These are phyloP conservation scores for Ceratocystis diversiconidia DNA, from an alignment of 2,329 filamentous ascomycete genomes.

Conservation along the genomic window DNA sequence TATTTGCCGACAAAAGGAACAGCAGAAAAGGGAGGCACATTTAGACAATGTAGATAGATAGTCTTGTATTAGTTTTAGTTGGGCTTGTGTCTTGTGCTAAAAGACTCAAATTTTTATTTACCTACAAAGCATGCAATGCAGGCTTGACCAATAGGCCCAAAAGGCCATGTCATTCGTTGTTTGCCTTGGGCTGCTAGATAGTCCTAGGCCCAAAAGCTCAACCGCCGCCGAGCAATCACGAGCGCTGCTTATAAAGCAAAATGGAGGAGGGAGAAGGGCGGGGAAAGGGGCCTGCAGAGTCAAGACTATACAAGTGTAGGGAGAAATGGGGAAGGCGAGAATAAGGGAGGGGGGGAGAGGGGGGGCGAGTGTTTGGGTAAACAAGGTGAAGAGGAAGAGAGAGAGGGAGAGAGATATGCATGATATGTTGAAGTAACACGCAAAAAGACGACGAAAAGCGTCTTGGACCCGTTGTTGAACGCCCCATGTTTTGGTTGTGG, in stretches of 20 bases:
- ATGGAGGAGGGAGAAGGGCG: not conserved
- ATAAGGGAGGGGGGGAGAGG: not conserved
- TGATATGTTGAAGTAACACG: slow-evolving; percentile 18
- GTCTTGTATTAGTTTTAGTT: not conserved
- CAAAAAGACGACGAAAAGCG: slow-evolving; percentile 40
- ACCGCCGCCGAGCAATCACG: not conserved
- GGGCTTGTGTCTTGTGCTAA: not conserved
- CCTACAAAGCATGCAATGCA: not conserved
- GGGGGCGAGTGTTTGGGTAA: slow-evolving; percentile 18
- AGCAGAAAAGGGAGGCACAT: not conserved
- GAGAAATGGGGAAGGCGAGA: not conserved
- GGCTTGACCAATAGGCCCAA: not conserved
- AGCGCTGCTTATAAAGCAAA: not conserved
- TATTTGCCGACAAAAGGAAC: not conserved
- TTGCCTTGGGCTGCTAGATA: not conserved
- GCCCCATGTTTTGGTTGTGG: slow-evolving; percentile 72
- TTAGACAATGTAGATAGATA: not conserved
- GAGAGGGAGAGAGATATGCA: slow-evolving; percentile 25
- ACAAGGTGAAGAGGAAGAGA: slow-evolving; percentile 20
- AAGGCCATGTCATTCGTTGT: not conserved
- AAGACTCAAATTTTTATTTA: not conserved
- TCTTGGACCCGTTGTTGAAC: slow-evolving; percentile 65
- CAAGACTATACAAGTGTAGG: not conserved
- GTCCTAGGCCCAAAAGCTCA: not conserved
- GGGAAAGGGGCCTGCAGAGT: not conserved